phyloP scores from a whole-genome alignment of 2,329 filamentous ascomycete species.

The Claviceps quebecensis region DNA sequence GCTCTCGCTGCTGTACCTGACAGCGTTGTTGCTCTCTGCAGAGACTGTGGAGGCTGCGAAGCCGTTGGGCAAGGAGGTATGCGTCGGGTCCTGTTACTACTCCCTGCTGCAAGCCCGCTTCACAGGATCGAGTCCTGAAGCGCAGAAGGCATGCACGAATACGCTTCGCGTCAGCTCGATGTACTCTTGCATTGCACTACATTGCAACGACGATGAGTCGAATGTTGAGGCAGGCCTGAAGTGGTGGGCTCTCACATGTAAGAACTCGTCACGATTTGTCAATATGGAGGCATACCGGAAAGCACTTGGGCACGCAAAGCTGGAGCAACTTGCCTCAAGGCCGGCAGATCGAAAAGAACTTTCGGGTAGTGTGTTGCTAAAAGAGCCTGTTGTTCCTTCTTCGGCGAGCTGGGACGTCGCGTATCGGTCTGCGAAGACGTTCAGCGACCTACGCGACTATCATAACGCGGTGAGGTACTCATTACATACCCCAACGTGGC shows the following conservation, averaged over 20 bases:
- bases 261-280: constrained; percentile 9
- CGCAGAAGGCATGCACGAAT: constrained; percentile 9
- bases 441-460: constrained; percentile 4
- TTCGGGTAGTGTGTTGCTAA: background rate
- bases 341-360: background rate
- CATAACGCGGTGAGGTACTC: constrained; percentile 5
- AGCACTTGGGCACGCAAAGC: background rate
- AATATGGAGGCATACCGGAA: constrained; percentile 5
- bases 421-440: constrained; percentile 3
- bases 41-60: constrained; percentile 6
- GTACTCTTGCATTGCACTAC: constrained; percentile 8
- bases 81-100: constrained; percentile 11
- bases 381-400: background rate
- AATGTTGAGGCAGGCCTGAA: constrained; percentile 6
- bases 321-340: background rate
- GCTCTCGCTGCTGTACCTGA: background rate
- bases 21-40: background rate
- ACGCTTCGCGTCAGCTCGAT: constrained; percentile 9
- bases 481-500: background rate
- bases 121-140: constrained; percentile 5
- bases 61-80: constrained; percentile 9
- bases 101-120: constrained; percentile 9
- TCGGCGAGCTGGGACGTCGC: constrained; percentile 5
- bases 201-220: constrained; percentile 5
- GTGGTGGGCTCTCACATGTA: constrained; percentile 10